Evolutionary conservation across 2,329 filamentous ascomycete genomes (phyloP).

Genomic region (Aspergillus eucalypticola): DNA sequence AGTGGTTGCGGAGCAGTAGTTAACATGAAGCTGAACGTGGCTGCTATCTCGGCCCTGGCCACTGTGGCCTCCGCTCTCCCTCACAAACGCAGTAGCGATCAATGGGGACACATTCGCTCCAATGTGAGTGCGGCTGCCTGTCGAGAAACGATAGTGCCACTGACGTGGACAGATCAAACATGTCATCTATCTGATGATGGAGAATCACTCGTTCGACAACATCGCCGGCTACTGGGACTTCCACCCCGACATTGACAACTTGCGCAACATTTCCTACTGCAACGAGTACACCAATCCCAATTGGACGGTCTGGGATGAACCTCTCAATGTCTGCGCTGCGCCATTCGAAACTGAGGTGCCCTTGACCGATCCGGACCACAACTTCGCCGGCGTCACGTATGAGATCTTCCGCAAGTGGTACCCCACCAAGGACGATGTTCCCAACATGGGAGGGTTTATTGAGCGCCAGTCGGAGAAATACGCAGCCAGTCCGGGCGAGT

Average conservation of each 20-base stretch:
- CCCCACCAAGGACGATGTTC: slow-evolving; percentile 35
- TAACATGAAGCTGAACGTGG: slow-evolving; percentile 23
- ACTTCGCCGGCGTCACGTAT: slow-evolving; percentile 35
- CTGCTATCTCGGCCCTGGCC: slow-evolving; percentile 16
- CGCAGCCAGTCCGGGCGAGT: slow-evolving; percentile 36
- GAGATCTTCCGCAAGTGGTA: slow-evolving; percentile 44
- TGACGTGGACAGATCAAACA: slow-evolving; percentile 31
- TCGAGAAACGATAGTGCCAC: background rate
- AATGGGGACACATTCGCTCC: slow-evolving; percentile 25
- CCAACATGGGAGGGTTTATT: slow-evolving; percentile 42
- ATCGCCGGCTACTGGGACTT: slow-evolving; percentile 44
- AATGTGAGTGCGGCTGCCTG: slow-evolving; percentile 21
- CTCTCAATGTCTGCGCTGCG: slow-evolving; percentile 37
- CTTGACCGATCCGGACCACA: slow-evolving; percentile 37
- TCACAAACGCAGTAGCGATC: slow-evolving; percentile 13
- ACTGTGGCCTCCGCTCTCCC: slow-evolving; percentile 20
- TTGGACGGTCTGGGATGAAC: slow-evolving; percentile 40
- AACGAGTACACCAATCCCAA: slow-evolving; percentile 43
- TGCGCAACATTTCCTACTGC: slow-evolving; percentile 35
- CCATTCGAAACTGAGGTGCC: slow-evolving; percentile 41
- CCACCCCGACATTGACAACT: slow-evolving; percentile 39
- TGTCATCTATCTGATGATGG: slow-evolving; percentile 41
- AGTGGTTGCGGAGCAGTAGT: background rate
- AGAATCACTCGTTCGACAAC: slow-evolving; percentile 46
- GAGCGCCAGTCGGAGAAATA: slow-evolving; percentile 43